Percentiles rank a stretch among this genome's conserved stretches.
These are phyloP conservation scores for Wickerhamiella galacta DNA, from an alignment of 805 yeast species.

Conservation along the genomic window DNA sequence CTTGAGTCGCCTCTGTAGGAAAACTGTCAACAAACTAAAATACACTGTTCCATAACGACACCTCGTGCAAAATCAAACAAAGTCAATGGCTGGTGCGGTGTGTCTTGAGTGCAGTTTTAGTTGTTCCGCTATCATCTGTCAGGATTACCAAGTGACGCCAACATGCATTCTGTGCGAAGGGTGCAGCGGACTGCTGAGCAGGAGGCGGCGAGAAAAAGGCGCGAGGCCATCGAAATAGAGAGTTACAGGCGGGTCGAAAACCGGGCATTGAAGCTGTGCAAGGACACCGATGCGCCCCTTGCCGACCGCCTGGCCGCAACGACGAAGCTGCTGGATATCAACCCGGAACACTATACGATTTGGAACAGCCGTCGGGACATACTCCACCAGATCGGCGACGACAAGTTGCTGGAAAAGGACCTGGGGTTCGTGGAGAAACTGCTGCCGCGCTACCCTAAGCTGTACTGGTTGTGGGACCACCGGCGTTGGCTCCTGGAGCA, in stretches of 20 bases:
- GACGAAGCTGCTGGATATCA: conserved; percentile 38
- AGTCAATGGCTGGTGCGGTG: no score
- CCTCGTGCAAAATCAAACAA: no score
- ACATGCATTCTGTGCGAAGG: conserved; percentile 56
- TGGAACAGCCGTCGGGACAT: conserved; percentile 86
- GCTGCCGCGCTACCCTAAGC: conserved; percentile 59
- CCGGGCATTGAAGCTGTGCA: conserved; percentile 18
- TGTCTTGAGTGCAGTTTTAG: no score
- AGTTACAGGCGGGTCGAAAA: conserved; percentile 34
- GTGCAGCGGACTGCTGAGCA: conserved; percentile 40
- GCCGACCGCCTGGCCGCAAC: conserved; percentile 35
- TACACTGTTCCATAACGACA: no score
- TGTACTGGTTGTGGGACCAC: conserved; percentile 96
- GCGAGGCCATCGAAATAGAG: conserved; percentile 45
- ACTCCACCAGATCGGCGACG: conserved; percentile 21
- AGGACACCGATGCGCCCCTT: conserved; percentile 21
- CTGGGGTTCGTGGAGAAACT: conserved; percentile 41
- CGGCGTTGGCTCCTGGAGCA: conserved; percentile 59
- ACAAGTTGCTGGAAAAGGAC: conserved; percentile 35
- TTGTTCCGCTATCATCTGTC: no score
- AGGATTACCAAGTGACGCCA: no score
- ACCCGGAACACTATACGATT: conserved; percentile 75
- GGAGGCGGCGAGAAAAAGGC: conserved; percentile 30
- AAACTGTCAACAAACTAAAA: no score
- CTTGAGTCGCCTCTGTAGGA: no score